Percentiles rank a stretch among this genome's conserved stretches.
phyloP scores from a whole-genome alignment of 78 protist genomes.

The Mastigamoeba balamuthi region DNA sequence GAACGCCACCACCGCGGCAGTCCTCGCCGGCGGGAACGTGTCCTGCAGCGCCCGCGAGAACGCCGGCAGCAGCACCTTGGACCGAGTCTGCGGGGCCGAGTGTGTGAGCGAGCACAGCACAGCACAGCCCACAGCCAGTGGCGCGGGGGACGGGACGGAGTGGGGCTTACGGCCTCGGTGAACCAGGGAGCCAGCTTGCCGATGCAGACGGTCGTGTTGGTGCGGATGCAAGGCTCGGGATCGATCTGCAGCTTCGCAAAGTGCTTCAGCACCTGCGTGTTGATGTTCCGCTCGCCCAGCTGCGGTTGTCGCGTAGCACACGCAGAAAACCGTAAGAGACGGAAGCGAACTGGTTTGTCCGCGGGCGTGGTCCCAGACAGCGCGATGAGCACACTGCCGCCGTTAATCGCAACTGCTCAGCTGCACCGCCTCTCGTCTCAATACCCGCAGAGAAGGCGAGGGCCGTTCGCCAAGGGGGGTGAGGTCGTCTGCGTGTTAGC shows the following conservation, averaged over 20 bases:
- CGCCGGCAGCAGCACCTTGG: constrained; percentile 57
- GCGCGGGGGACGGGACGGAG: background rate
- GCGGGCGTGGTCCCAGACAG: too few relatives aligned
- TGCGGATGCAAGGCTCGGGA: constrained; percentile 60
- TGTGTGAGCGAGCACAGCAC: background rate
- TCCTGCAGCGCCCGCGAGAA: constrained; percentile 62
- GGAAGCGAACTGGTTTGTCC: background rate
- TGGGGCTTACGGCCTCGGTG: background rate
- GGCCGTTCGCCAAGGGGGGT: too few relatives aligned
- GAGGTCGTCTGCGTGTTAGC: too few relatives aligned
- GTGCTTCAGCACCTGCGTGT: constrained; percentile 19
- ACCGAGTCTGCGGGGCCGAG: constrained; percentile 3
- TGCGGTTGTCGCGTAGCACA: too few relatives aligned
- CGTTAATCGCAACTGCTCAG: too few relatives aligned
- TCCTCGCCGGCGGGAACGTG: constrained; percentile 48
- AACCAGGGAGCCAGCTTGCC: constrained; percentile 39
- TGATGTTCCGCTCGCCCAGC: constrained; percentile 29
- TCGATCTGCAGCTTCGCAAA: constrained; percentile 69
- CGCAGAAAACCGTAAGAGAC: too few relatives aligned
- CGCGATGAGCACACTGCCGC: too few relatives aligned
- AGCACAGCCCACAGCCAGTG: background rate
- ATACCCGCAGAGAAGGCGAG: too few relatives aligned
- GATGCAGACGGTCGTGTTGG: constrained; percentile 70
- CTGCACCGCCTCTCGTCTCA: too few relatives aligned
- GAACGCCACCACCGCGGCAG: constrained; percentile 56